Evolutionary conservation across 2,329 filamentous ascomycete species (phyloP), one percentile per base, ranked within the genome.

Genomic region (Hansfordia pulvinata): DNA sequence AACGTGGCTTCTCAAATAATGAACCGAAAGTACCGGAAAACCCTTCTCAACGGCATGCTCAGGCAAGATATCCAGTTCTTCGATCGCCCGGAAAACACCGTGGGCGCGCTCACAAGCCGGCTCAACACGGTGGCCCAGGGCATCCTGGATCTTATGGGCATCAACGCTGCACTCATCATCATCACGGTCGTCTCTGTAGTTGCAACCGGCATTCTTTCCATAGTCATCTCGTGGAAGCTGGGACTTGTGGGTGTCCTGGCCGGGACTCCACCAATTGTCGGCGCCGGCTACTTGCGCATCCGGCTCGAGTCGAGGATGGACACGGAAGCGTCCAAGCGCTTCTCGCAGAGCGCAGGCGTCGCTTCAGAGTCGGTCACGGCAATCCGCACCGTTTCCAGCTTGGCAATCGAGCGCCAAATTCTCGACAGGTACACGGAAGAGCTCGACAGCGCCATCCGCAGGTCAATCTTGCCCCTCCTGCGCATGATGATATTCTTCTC

Each of bases 321-420:
- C 23, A 31, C 42, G 7, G 36, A 47, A 4, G 53, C 49, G 3
- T 45, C 46, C 18, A 44, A 48, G 13, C 40, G 42, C 6, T 58
- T 52, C 32, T 33, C 53, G 10, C 42, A 48, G 9, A 60, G 56
- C 21, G 60, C 59, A 2, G 43, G 50, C 7, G 49, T 60, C 12
- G 62, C 62, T 0, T 52, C 53, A n/a, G 62, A 66, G 28, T 52
- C 58, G 2, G 47, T 62, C 6, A 43, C 45, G 2, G 47, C 60
- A 1, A 56, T 68, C 16, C 47, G 57, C 8, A 66, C 61, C 2
- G 49, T 60, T 8, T 44, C 54, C 3, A 51, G 51, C 6, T 40
- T 60, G 9, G 46, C 45, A 1, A 41, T 54, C 4, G 57, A 61
- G 34, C 34, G 40, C 3, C 35, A 41, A 6, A 41, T 58, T 10